These are phyloP conservation scores for Backusella tuberculispora DNA, from an alignment of 192 early-diverging fungal species.

Conservation along the genomic window DNA sequence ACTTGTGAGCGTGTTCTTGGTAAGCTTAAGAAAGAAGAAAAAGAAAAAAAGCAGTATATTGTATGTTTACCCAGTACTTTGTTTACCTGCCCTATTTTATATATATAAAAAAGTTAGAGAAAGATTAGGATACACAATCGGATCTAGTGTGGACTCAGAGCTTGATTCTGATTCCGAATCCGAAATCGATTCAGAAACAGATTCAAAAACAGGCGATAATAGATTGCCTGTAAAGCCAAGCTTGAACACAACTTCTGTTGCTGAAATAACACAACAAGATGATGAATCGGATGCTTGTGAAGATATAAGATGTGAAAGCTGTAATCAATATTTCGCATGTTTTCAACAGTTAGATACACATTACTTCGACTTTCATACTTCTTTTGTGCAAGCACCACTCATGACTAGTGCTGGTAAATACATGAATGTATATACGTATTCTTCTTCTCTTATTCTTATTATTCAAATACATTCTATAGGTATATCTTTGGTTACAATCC, in stretches of 20 bases:
- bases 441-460: neutral
- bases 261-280: neutral
- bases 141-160: constrained; percentile 9
- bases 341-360: neutral
- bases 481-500: neutral
- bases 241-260: neutral
- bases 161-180: constrained; percentile 2
- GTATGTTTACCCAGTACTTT: neutral
- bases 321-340: neutral
- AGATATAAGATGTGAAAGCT: neutral
- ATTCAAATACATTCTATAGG: neutral
- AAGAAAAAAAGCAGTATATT: neutral
- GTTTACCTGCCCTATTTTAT: neutral
- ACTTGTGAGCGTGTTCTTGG: neutral
- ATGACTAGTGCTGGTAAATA: neutral
- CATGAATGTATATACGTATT: neutral
- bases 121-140: constrained; percentile 3
- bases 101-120: neutral
- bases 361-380: neutral
- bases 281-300: neutral
- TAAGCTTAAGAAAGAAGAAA: neutral
- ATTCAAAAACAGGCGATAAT: neutral
- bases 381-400: neutral
- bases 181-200: constrained; percentile 6
- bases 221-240: neutral